These are phyloP conservation scores for Elaeis guineensis DNA, from an alignment of 176 grass and related monocot genomes.

Conservation along the genomic window DNA sequence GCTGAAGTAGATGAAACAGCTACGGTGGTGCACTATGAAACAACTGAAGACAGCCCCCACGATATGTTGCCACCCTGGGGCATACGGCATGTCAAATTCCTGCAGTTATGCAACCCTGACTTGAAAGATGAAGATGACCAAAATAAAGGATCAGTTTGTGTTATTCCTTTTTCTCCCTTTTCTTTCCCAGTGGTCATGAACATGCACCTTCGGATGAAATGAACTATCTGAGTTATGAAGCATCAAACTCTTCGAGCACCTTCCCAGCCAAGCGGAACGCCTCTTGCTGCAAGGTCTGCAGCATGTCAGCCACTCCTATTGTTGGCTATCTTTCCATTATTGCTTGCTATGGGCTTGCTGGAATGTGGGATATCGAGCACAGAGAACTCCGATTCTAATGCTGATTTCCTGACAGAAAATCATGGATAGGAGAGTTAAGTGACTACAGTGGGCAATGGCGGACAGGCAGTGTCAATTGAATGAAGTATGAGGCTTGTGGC, in stretches of 20 bases:
- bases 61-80: conserved; percentile 44
- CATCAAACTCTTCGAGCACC: conserved; percentile 48
- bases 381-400: neutral
- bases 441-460: neutral
- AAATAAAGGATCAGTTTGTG: neutral
- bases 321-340: conserved; percentile 59
- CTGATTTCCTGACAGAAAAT: conserved; percentile 1
- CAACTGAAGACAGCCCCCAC: conserved; percentile 44
- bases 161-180: neutral
- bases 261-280: conserved; percentile 38
- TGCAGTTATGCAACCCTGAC: conserved; percentile 1
- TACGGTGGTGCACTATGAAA: conserved; percentile 42
- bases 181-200: neutral
- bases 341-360: neutral
- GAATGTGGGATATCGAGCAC: neutral
- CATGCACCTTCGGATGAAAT: conserved; percentile 43
- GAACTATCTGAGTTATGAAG: conserved; percentile 35
- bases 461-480: neutral
- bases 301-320: conserved; percentile 47
- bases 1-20: conserved; percentile 63
- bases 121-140: neutral
- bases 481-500: neutral
- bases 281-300: conserved; percentile 33
- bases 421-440: too few species aligned
- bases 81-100: conserved; percentile 41